Evolutionary conservation across 2,329 filamentous ascomycete species (phyloP).

Genomic region (Colletotrichum aenigma): DNA sequence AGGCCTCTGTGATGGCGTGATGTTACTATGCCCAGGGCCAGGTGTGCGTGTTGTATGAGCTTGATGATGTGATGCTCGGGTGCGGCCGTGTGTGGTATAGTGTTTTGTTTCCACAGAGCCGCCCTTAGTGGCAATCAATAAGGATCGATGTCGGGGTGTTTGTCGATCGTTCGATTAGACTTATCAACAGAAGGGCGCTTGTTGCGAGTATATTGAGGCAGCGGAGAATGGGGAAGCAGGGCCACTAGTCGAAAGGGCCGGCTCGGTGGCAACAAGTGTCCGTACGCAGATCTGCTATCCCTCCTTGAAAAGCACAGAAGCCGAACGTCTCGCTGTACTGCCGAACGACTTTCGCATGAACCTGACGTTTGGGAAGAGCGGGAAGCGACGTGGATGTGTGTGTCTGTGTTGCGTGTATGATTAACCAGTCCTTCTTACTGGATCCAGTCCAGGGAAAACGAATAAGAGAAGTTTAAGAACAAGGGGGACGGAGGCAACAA

Average conservation of each 20-base stretch:
- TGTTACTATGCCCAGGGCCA: neutral
- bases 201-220: constrained; percentile 1
- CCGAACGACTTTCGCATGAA: neutral
- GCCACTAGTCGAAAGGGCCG: neutral
- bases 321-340: neutral
- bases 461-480: neutral
- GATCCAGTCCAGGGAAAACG: constrained; percentile 7
- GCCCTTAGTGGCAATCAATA: neutral
- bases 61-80: neutral
- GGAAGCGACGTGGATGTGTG: neutral
- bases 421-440: neutral
- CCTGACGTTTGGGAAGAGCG: neutral
- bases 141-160: constrained; percentile 1
- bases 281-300: neutral
- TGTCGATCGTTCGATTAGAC: constrained; percentile 10
- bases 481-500: neutral
- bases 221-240: neutral
- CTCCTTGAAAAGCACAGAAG: neutral
- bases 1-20: neutral
- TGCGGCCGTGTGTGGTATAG: neutral
- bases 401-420: neutral
- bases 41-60: neutral
- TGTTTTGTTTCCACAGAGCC: constrained; percentile 1
- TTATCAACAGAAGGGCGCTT: neutral
- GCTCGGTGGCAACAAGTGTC: neutral